These are phyloP conservation scores for Stemphylium lycopersici DNA, from an alignment of 2,329 filamentous ascomycete species.

Conservation along the genomic window DNA sequence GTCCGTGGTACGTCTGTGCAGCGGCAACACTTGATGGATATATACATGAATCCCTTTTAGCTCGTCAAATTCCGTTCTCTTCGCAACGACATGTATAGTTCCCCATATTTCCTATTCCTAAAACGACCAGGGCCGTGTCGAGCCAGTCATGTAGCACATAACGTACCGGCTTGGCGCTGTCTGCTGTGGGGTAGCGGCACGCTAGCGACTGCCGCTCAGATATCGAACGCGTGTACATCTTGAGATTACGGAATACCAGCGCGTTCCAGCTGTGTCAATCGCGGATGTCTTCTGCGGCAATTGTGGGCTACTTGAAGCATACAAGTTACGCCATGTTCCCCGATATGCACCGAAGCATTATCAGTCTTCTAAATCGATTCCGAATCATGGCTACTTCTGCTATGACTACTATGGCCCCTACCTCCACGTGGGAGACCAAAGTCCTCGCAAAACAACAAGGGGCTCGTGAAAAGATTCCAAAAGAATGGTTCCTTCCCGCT, in stretches of 20 bases:
- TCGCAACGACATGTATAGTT: not conserved
- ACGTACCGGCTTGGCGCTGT: slow-evolving; percentile 8
- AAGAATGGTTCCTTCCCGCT: slow-evolving; percentile 47
- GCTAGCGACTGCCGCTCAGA: slow-evolving; percentile 3
- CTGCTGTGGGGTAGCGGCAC: not conserved
- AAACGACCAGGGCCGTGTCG: not conserved
- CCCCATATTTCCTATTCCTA: not conserved
- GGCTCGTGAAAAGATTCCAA: slow-evolving; percentile 41
- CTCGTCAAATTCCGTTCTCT: not conserved
- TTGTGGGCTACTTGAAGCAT: not conserved
- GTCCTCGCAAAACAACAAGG: slow-evolving; percentile 4
- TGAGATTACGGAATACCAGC: not conserved
- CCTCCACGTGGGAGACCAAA: slow-evolving; percentile 2
- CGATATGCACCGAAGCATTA: no score
- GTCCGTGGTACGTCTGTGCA: not conserved
- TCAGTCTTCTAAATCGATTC: not conserved
- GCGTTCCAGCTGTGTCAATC: not conserved
- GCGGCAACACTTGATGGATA: not conserved
- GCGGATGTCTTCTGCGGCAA: slow-evolving; percentile 1
- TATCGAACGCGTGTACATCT: not conserved
- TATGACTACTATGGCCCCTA: not conserved
- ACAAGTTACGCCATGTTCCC: not conserved
- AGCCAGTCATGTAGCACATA: slow-evolving; percentile 1
- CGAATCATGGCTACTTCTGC: not conserved
- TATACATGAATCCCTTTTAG: not conserved